Percentiles rank a stretch among this genome's conserved stretches.
These are phyloP conservation scores for Deinandra increscens DNA, from an alignment of 129 eudicot genomes.

Conservation along the genomic window DNA sequence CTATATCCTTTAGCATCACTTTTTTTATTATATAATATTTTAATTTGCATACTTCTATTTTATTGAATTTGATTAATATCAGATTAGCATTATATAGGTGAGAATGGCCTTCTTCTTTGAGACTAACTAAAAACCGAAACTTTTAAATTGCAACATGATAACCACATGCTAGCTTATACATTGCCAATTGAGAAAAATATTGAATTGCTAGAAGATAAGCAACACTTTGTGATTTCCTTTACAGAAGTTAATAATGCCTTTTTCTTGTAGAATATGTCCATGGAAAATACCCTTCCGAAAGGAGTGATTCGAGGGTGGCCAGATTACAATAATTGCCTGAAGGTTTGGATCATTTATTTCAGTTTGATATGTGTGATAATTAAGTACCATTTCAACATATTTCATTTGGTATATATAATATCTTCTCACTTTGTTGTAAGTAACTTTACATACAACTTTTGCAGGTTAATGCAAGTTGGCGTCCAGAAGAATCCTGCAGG, in stretches of 20 bases:
- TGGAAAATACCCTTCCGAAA: constrained; percentile 53
- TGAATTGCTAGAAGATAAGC: not conserved
- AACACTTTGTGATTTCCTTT: not conserved
- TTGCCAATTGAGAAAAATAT: not conserved
- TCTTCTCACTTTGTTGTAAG: not conserved
- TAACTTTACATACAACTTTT: constrained; percentile 20
- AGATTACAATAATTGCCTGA: constrained; percentile 46
- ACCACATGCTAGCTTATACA: not conserved
- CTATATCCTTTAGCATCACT: constrained; percentile 17
- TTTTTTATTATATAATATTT: not conserved
- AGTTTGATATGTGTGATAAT: constrained; percentile 8
- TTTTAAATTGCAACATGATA: not conserved
- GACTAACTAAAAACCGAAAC: not conserved
- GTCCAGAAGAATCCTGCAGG: constrained; percentile 51
- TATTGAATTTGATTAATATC: not conserved
- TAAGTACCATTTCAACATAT: not conserved
- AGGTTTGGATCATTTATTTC: constrained; percentile 39
- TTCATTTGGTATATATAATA: not conserved
- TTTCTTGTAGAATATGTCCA: constrained; percentile 38
- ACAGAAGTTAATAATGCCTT: constrained; percentile 2
- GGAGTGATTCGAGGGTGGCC: constrained; percentile 75
- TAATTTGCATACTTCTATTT: not conserved
- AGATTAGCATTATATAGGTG: not conserved
- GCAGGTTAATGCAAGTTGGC: constrained; percentile 69
- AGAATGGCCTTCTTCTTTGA: constrained; percentile 3